These are phyloP conservation scores for Fusarium bulbicola DNA, from an alignment of 2,329 filamentous ascomycete species.

Conservation along the genomic window DNA sequence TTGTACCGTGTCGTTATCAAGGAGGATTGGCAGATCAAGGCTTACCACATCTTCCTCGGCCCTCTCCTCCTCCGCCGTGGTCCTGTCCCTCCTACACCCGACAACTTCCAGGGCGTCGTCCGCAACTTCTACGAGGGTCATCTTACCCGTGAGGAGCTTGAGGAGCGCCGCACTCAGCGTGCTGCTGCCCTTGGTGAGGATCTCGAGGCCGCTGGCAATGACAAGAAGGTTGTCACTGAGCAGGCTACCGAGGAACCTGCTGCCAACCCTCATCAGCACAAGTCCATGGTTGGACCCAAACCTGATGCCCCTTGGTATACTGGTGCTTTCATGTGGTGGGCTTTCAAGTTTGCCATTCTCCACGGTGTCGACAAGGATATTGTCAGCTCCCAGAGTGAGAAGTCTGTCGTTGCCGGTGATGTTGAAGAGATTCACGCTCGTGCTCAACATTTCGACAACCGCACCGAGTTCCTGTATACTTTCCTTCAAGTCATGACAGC, in stretches of 20 bases:
- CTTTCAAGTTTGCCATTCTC: slow-evolving; percentile 55
- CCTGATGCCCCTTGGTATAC: slow-evolving; percentile 56
- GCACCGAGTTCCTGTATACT: slow-evolving; percentile 68
- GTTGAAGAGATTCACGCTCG: slow-evolving; percentile 65
- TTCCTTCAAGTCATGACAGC: slow-evolving; percentile 70
- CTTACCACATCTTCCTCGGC: slow-evolving; percentile 63
- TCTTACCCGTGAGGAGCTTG: slow-evolving; percentile 62
- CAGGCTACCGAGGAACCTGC: slow-evolving; percentile 68
- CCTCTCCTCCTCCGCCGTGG: slow-evolving; percentile 60
- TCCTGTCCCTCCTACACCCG: slow-evolving; percentile 52
- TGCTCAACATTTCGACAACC: slow-evolving; percentile 68
- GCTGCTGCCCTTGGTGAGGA: slow-evolving; percentile 33
- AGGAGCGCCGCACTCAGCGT: slow-evolving; percentile 48
- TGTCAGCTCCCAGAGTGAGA: slow-evolving; percentile 48
- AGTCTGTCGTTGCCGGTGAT: slow-evolving; percentile 59
- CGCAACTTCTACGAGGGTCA: slow-evolving; percentile 67
- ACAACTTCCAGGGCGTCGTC: slow-evolving; percentile 52
- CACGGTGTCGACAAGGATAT: slow-evolving; percentile 58
- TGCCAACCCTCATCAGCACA: slow-evolving; percentile 44
- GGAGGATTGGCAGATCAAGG: slow-evolving; percentile 68
- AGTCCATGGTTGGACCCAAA: slow-evolving; percentile 51
- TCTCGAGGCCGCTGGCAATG: slow-evolving; percentile 37
- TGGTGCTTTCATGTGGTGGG: slow-evolving; percentile 55
- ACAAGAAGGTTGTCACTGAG: slow-evolving; percentile 40
- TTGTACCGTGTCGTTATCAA: slow-evolving; percentile 66